phyloP scores from a whole-genome alignment of 495 filamentous ascomycete species.

The Penicillium arizonense region DNA sequence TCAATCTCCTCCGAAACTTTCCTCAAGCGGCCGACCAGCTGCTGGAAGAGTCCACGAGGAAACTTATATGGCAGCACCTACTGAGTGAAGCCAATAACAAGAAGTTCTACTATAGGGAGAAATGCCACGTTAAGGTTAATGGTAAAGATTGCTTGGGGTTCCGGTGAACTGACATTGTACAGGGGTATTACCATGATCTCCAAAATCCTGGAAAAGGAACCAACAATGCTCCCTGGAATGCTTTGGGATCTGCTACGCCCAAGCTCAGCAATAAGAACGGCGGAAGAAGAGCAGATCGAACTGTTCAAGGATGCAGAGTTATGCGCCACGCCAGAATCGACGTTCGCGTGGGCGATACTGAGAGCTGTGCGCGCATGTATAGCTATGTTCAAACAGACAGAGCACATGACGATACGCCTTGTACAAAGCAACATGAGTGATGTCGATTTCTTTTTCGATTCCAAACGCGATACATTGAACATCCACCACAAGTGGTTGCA shows the following conservation, averaged over 20 bases:
- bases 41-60: constrained; percentile 6
- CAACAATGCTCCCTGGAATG: background rate
- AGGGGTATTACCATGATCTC: background rate
- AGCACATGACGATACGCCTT: too few relatives aligned
- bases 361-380: too few relatives aligned
- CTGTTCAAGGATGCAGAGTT: background rate
- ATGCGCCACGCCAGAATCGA: too few relatives aligned
- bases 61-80: constrained; percentile 10
- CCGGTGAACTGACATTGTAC: background rate
- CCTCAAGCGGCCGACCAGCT: constrained; percentile 10
- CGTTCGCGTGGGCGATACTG: too few relatives aligned
- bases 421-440: too few relatives aligned
- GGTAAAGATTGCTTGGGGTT: too few relatives aligned
- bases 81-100: background rate
- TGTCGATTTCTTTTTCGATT: too few relatives aligned
- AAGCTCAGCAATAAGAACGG: background rate
- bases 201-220: background rate
- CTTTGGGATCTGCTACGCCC: background rate
- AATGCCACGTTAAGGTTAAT: too few relatives aligned
- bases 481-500: too few relatives aligned
- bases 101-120: background rate
- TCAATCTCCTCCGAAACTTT: constrained; percentile 18
- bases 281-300: background rate
- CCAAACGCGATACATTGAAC: too few relatives aligned
- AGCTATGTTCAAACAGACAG: too few relatives aligned